These are phyloP conservation scores for Takakia lepidozioides DNA, from an alignment of 225 moss, liverwort and hornwort genomes.

Conservation along the genomic window DNA sequence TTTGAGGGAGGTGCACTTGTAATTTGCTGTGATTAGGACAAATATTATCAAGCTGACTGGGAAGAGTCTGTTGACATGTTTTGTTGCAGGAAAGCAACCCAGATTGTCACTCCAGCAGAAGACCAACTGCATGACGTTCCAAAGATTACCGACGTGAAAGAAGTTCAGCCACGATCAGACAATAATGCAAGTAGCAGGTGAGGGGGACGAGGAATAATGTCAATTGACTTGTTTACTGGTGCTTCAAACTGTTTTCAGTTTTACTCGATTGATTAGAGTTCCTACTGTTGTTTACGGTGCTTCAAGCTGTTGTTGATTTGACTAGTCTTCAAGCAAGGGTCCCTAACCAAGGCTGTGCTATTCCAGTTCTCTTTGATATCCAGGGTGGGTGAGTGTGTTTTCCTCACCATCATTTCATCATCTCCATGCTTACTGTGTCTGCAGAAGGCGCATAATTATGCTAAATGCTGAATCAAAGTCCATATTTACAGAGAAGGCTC, in stretches of 20 bases:
- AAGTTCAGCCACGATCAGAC: too few species aligned
- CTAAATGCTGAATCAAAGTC: conserved; percentile 26
- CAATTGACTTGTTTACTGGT: too few species aligned
- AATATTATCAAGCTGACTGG: not conserved
- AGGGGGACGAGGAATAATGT: too few species aligned
- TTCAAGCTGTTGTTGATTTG: not conserved
- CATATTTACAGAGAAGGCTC: conserved; percentile 20
- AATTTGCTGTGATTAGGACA: not conserved
- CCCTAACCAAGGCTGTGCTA: not conserved
- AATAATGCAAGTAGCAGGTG: too few species aligned
- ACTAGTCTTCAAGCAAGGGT: not conserved
- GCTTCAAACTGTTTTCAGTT: too few species aligned
- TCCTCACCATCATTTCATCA: not conserved
- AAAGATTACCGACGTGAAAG: too few species aligned
- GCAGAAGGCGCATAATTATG: conserved; percentile 34
- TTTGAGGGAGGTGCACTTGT: not conserved
- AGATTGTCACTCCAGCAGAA: too few species aligned
- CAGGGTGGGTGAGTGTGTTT: not conserved
- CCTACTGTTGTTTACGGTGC: not conserved
- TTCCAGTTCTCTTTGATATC: not conserved
- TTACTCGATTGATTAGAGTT: too few species aligned
- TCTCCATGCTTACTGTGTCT: not conserved
- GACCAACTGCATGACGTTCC: too few species aligned
- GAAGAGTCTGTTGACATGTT: too few species aligned
- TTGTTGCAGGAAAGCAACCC: too few species aligned